Percentiles rank a stretch among this genome's conserved stretches.
Conservation (phyloP, 2,329 filamentous ascomycete species). For the Pseudomassariella vexata region DNA sequence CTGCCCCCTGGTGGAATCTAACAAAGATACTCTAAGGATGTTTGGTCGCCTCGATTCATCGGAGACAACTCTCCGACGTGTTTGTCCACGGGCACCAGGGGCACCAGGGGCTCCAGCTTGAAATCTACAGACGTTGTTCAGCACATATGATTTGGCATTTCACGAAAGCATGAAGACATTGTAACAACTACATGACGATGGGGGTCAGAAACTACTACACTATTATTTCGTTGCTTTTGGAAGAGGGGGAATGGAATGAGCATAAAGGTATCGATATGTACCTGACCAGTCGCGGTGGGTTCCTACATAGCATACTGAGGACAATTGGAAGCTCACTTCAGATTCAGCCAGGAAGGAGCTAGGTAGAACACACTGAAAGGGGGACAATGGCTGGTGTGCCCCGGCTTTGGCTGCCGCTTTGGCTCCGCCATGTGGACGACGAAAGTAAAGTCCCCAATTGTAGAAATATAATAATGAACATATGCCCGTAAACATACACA, state of each 20-base stretch:
- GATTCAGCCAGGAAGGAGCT: conserved; percentile 5
- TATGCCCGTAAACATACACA: no score
- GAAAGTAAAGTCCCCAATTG: conserved; percentile 11
- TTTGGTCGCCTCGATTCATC: no score
- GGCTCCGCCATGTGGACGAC: background rate
- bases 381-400: background rate
- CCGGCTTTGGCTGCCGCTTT: background rate
- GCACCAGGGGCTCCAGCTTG: conserved; percentile 3
- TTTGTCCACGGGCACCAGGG: no score
- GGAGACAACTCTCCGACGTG: no score
- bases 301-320: conserved; percentile 8
- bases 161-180: conserved; percentile 18
- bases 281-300: no score
- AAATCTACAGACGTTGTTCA: conserved; percentile 10
- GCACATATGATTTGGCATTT: conserved; percentile 14
- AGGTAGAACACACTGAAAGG: background rate
- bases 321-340: conserved; percentile 6
- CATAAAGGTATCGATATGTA: background rate
- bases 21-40: no score
- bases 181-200: conserved; percentile 15
- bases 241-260: conserved; percentile 10
- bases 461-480: conserved; percentile 34
- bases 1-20: no score
- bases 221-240: conserved; percentile 8
- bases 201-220: conserved; percentile 12